Conservation (phyloP, 129 eudicot genomes). For the Mikania micrantha region DNA sequence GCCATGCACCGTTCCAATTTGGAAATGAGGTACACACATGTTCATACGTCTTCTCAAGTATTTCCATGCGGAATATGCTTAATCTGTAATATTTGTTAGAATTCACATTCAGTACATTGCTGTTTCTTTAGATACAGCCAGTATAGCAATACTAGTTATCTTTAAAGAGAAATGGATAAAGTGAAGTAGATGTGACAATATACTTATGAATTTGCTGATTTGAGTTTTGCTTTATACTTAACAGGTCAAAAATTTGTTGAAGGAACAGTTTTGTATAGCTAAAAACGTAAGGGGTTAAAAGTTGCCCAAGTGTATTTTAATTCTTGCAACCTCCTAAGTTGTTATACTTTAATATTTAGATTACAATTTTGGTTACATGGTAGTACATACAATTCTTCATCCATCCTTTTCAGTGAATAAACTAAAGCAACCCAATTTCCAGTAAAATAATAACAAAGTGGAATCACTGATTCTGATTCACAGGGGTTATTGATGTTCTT, state of each 20-base stretch:
- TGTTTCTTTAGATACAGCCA: background rate
- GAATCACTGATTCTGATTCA: background rate
- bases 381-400: background rate
- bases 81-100: constrained; percentile 1
- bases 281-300: background rate
- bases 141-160: background rate
- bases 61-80: background rate
- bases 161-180: background rate
- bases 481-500: background rate
- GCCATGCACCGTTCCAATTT: constrained; percentile 94
- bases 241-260: background rate
- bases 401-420: background rate
- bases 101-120: background rate
- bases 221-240: background rate
- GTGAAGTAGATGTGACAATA: background rate
- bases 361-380: background rate
- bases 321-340: background rate
- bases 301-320: background rate
- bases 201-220: background rate
- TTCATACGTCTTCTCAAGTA: constrained; percentile 5
- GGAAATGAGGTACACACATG: constrained; percentile 80
- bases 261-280: background rate
- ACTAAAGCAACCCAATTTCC: background rate
- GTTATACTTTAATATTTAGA: background rate
- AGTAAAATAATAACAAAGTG: background rate